Base-by-base conservation (phyloP, 2,329 filamentous ascomycete species). In the Colletotrichum endophyticum region DNA sequence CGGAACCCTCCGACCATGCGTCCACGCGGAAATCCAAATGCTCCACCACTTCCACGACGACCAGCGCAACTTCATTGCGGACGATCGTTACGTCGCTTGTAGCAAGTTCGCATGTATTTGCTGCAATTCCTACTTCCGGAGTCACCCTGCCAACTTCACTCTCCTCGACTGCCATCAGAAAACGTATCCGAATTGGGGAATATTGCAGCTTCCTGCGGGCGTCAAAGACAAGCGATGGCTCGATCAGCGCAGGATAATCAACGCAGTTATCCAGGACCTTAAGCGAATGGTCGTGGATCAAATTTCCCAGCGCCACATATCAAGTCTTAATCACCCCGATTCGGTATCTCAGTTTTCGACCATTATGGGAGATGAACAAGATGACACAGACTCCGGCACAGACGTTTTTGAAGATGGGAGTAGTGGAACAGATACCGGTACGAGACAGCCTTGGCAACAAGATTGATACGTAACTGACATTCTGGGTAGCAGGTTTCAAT, bases 51-150 rank as follows among this genome's bases (percentile, higher is more conserved):
- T 90, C 76, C 80, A 85, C 76, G 67, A 77, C 7, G 78, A 78
- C 0, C 44, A 78, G 0, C 78, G 85, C 2, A 28, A 19, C 0
- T 90, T 88, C 77, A 81, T 83, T 5, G 82, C 80, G 3, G 70
- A 81, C 6, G 88, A 90, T 73, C 80, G 81, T 5, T 90, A 86
- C 77, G 85, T 91, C 15, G 88, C 85, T 5, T 89, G 86, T 74
- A 91, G 88, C 79, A 91, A 91, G 79, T 84, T 85, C 0, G 86
- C 89, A 5, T 91, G 89, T 71, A 87, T 88, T 73, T 88, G 86
- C 67, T 91, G 88, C 79, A 82, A 82, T 53, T 80, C 87, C 4
- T 89, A 89, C 75, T 85, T 89, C 30, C 79, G 77, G 11, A 66
- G 85, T 15, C 87, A 89, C 66, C 85, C 85, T 0, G 81, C 80